phyloP scores from a whole-genome alignment of 169 alveolate genomes.

The Plasmodium coatneyi region DNA sequence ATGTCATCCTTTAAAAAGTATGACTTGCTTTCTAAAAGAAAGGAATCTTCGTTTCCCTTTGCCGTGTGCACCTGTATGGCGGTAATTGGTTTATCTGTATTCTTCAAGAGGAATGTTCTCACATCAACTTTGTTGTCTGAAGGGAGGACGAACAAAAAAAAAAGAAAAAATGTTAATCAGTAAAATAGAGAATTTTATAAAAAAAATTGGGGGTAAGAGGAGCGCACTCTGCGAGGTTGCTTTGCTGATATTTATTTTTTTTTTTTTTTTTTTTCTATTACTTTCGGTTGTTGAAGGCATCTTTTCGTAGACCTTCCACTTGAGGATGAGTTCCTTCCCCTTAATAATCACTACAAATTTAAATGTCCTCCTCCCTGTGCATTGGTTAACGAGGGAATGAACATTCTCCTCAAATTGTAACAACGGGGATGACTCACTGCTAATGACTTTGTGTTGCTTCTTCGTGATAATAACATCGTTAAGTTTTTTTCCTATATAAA shows the following conservation, averaged over 20 bases:
- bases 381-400: neutral
- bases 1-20: neutral
- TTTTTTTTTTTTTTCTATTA: neutral
- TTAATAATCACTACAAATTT: neutral
- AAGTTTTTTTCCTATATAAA: neutral
- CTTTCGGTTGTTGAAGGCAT: neutral
- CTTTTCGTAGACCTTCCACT: conserved; percentile 24
- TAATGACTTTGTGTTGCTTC: neutral
- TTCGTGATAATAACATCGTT: neutral
- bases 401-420: neutral
- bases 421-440: neutral
- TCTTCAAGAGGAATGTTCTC: neutral
- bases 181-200: neutral
- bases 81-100: neutral
- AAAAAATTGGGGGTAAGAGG: neutral
- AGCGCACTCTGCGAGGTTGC: neutral
- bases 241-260: too few relatives aligned
- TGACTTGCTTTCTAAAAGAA: conserved; percentile 7
- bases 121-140: conserved; percentile 1
- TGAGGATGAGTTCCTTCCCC: neutral
- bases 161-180: neutral
- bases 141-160: neutral
- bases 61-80: conserved; percentile 23
- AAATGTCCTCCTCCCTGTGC: neutral
- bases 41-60: neutral